Evolutionary conservation across 2,329 filamentous ascomycete species (phyloP).

Genomic region (Fusarium domesticum): DNA sequence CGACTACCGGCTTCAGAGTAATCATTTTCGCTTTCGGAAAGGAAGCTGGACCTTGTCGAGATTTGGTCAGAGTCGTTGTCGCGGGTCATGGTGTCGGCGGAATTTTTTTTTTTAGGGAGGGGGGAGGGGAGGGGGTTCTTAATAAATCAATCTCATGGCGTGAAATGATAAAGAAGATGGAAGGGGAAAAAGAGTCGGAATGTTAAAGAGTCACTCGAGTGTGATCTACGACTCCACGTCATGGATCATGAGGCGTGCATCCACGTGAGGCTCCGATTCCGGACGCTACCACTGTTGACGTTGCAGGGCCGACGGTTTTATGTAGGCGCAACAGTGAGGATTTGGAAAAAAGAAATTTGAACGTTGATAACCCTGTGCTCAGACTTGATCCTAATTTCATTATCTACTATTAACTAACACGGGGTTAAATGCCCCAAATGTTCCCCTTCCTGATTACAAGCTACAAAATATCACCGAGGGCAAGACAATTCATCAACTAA

Average conservation of each 20-base stretch:
- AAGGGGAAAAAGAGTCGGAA: slow-evolving; percentile 2
- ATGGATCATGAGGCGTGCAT: slow-evolving; percentile 18
- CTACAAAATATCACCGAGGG: too few relatives aligned
- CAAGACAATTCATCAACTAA: too few relatives aligned
- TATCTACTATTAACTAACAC: too few relatives aligned
- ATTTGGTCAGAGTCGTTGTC: slow-evolving; percentile 23
- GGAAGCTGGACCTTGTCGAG: slow-evolving; percentile 20
- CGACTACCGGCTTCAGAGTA: slow-evolving; percentile 21
- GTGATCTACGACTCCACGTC: slow-evolving; percentile 18
- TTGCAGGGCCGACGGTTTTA: too few relatives aligned
- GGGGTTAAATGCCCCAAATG: too few relatives aligned
- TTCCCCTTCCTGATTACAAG: too few relatives aligned
- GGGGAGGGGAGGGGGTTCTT: background rate
- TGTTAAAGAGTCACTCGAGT: slow-evolving; percentile 12
- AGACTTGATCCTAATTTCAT: too few relatives aligned
- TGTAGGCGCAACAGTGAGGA: too few relatives aligned
- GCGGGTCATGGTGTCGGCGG: slow-evolving; percentile 8
- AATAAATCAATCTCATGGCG: background rate
- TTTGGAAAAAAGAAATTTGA: too few relatives aligned
- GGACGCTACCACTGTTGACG: too few relatives aligned
- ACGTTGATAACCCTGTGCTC: too few relatives aligned
- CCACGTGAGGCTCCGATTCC: slow-evolving; percentile 14
- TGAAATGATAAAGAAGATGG: background rate
- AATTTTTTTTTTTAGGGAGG: background rate
- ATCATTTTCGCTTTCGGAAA: slow-evolving; percentile 22